Base-by-base conservation (phyloP, 2,329 filamentous ascomycete species). In the Fragosphaeria purpurea region DNA sequence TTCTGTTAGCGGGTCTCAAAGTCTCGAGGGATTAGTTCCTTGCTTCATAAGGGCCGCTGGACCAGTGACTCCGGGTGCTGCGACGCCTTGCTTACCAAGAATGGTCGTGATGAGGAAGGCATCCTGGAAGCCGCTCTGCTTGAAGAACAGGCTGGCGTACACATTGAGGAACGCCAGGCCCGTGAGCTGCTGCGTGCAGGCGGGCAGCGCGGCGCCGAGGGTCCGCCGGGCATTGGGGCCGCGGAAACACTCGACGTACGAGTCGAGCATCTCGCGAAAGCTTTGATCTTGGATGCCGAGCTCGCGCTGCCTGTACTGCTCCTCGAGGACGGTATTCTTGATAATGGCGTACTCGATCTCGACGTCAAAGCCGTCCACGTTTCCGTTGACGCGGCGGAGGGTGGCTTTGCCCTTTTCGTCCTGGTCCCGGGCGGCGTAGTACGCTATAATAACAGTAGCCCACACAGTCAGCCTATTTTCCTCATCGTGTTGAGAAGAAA, bases 101-200 rank as follows among this genome's bases (percentile, higher is more conserved):
- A 58, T 57, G 8, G 55, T 59, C 6, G 53, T 55, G 42, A 61
- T 58, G 9, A 54, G 47, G 13, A 61, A 61, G 1, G 58, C 51
- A 42, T 61, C 51, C 10, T 35, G 49, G 31, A 60, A 57, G 6
- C 59, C 59, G 33, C 48, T 51, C 42, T 60, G 55, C 44, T 58
- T 51, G 51, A 61, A 61, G 44, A 61, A 61, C 10, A 56, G 48
- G 9, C 48, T 56, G n/a, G 56, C 54, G 32, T 59, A 61, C 2
- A 52, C 55, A 41, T 52, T 54, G n/a, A 61, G 47, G 31, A 61
- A 56, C 6, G 56, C 41, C 0, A 61, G 53, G 7, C 59, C 58
- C 7, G 53, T 58, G 8, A 61, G 52, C 45, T 61, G 59, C 51
- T 61, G 59, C 0, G 56, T 39, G 35, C 51, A 48, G 6, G 46